These are phyloP conservation scores for Candida hungchunana DNA, from an alignment of 805 yeast genomes.

Conservation along the genomic window DNA sequence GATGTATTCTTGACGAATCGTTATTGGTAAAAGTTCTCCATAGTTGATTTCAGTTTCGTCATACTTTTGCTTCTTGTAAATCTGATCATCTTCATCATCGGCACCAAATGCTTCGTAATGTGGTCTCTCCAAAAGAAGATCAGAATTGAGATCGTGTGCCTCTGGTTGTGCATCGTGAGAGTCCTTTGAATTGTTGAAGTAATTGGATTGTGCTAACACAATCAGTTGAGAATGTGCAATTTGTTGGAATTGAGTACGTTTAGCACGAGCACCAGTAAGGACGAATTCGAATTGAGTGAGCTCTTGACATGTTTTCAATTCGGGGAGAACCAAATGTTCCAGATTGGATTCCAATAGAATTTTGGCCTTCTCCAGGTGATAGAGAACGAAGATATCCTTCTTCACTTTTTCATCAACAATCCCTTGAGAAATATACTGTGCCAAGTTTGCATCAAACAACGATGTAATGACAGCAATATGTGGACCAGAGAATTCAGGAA, in stretches of 20 bases:
- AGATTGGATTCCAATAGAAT: slow-evolving; percentile 56
- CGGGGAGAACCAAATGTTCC: slow-evolving; percentile 56
- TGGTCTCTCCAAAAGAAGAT: slow-evolving; percentile 72
- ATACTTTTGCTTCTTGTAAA: slow-evolving; percentile 33
- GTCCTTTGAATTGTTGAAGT: slow-evolving; percentile 26
- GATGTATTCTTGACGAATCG: slow-evolving; percentile 55
- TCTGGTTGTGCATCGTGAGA: slow-evolving; percentile 44
- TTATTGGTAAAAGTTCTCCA: slow-evolving; percentile 56
- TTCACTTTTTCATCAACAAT: slow-evolving; percentile 29
- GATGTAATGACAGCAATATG: slow-evolving; percentile 34
- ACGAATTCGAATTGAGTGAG: slow-evolving; percentile 58
- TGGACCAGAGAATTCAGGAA: slow-evolving; percentile 56
- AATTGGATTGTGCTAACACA: slow-evolving; percentile 58
- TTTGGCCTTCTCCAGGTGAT: slow-evolving; percentile 66
- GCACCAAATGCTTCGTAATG: slow-evolving; percentile 57
- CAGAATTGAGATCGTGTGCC: slow-evolving; percentile 63
- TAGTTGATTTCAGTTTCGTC: slow-evolving; percentile 34
- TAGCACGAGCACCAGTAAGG: slow-evolving; percentile 85
- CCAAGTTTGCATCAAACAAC: slow-evolving; percentile 26
- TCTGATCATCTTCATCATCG: slow-evolving; percentile 39
- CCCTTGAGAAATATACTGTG: slow-evolving; percentile 16
- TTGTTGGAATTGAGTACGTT: slow-evolving; percentile 78
- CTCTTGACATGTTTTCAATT: slow-evolving; percentile 51
- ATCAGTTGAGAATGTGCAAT: slow-evolving; percentile 69
- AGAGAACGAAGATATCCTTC: slow-evolving; percentile 41